Evolutionary conservation across 345 rosid species (phyloP).

Genomic region (Salix viminalis): DNA sequence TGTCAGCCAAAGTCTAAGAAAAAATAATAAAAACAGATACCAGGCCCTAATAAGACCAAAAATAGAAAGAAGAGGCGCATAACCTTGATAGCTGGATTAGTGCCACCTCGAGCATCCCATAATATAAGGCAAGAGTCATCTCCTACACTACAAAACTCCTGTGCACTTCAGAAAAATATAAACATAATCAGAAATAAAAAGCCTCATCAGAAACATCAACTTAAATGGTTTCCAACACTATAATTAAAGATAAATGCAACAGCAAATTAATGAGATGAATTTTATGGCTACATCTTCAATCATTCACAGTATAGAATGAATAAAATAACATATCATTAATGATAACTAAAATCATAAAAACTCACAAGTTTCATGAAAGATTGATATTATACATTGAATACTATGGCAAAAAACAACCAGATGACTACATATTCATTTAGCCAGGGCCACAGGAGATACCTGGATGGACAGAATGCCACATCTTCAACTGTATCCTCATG

Average conservation of each 20-base stretch:
- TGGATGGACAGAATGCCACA: slow-evolving; percentile 89
- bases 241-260: not conserved
- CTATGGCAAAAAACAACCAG: not conserved
- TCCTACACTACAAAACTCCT: slow-evolving; percentile 97
- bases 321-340: not conserved
- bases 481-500: slow-evolving; percentile 99
- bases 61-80: not conserved
- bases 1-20: not conserved
- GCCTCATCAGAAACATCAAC: slow-evolving; percentile 7
- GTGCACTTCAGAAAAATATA: slow-evolving; percentile 54
- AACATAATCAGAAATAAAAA: slow-evolving; percentile 22
- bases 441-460: slow-evolving; percentile 43
- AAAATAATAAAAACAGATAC: not conserved
- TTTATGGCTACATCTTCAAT: not conserved
- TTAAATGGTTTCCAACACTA: not conserved
- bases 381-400: not conserved
- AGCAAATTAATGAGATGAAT: not conserved
- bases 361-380: not conserved
- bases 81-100: slow-evolving; percentile 80
- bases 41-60: not conserved
- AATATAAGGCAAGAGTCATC: slow-evolving; percentile 98
- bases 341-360: not conserved
- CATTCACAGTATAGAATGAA: not conserved
- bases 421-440: not conserved
- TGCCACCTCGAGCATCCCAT: slow-evolving; percentile 96